Evolutionary conservation across 805 yeast genomes (phyloP).

Genomic region (Scheffersomyces stipitis): DNA sequence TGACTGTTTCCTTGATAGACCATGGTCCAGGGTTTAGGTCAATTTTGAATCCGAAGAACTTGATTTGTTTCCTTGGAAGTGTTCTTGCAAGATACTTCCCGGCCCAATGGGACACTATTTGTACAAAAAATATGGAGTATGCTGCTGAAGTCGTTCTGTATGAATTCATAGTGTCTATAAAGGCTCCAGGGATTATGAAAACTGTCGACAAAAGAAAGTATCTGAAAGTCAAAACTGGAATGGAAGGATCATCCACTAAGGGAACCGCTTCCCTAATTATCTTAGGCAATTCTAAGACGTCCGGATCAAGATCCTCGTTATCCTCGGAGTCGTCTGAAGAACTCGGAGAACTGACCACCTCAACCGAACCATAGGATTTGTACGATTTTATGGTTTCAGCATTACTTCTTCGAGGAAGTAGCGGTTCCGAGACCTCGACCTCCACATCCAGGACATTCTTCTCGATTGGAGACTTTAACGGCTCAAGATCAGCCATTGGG

Average conservation of each 20-base stretch:
- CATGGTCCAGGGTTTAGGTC: constrained; percentile 54
- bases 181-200: constrained; percentile 41
- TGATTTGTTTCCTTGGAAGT: constrained; percentile 33
- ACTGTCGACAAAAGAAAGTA: constrained; percentile 32
- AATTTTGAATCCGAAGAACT: constrained; percentile 22
- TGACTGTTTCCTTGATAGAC: constrained; percentile 51
- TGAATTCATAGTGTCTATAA: constrained; percentile 38
- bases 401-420: background rate
- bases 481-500: no score
- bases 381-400: background rate
- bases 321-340: background rate
- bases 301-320: constrained; percentile 8
- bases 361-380: constrained; percentile 3
- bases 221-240: constrained; percentile 32
- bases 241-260: constrained; percentile 22
- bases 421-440: background rate
- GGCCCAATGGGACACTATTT: constrained; percentile 45
- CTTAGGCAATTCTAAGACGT: constrained; percentile 25
- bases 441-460: no score
- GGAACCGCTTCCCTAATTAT: constrained; percentile 32
- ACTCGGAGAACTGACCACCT: constrained; percentile 5
- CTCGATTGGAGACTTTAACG: no score
- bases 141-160: constrained; percentile 43
- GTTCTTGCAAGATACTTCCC: constrained; percentile 45
- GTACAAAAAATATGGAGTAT: constrained; percentile 51